Percentiles rank a stretch among this genome's conserved stretches.
Conservation (phyloP, 1,284 basidiomycete species). For the Afroboletus lepidellus region DNA sequence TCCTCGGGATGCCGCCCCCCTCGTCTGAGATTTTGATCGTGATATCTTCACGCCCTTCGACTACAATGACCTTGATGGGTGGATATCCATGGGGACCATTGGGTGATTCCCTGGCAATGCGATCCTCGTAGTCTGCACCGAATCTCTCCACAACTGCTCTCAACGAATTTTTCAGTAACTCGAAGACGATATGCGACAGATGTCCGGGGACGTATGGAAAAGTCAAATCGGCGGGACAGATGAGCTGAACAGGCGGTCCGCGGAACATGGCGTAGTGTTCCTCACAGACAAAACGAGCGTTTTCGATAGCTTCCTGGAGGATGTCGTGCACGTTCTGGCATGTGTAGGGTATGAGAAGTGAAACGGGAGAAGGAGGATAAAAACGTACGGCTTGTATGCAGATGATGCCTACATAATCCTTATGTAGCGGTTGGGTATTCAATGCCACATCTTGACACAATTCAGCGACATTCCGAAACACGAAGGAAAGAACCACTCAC, state of each 20-base stretch:
- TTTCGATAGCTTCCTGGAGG: slow-evolving; percentile 98
- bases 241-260: slow-evolving; percentile 94
- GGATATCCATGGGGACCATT: slow-evolving; percentile 53
- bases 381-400: slow-evolving; percentile 84
- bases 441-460: slow-evolving; percentile 75
- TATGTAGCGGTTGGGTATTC: slow-evolving; percentile 85
- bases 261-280: slow-evolving; percentile 97
- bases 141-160: slow-evolving; percentile 95
- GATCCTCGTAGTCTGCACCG: slow-evolving; percentile 78
- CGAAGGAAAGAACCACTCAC: slow-evolving; percentile 43
- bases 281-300: slow-evolving; percentile 97
- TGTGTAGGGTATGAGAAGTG: slow-evolving; percentile 5
- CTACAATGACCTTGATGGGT: slow-evolving; percentile 95
- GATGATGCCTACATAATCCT: slow-evolving; percentile 97
- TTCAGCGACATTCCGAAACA: slow-evolving; percentile 5
- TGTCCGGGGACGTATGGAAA: slow-evolving; percentile 98
- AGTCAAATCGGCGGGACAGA: slow-evolving; percentile 84
- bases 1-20: slow-evolving; percentile 93
- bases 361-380: slow-evolving; percentile 4
- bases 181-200: slow-evolving; percentile 94
- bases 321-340: slow-evolving; percentile 87
- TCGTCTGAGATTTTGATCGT: slow-evolving; percentile 98
- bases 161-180: slow-evolving; percentile 98
- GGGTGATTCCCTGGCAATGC: slow-evolving; percentile 8
- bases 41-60: slow-evolving; percentile 94